Evolutionary conservation across 2,329 filamentous ascomycete genomes (phyloP), one percentile per base, ranked within the genome.

Genomic region (Exophiala xenobiotica): DNA sequence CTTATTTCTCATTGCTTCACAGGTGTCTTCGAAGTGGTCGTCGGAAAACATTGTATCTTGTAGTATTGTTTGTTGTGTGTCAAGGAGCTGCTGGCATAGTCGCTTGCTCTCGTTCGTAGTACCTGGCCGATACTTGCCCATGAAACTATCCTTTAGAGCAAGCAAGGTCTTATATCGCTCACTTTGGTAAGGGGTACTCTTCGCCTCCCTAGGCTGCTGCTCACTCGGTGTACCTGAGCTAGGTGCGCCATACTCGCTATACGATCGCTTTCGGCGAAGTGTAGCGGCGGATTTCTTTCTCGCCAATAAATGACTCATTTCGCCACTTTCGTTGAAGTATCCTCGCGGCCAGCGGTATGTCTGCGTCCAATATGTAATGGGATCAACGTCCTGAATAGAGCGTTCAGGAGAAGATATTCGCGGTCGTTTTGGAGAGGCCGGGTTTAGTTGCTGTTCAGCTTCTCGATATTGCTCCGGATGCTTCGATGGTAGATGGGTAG

Each of bases 21-120:
- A 71, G 38, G 64, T 64, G 29, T 46, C 46, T 43, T 68, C 51
- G 51, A 71, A 71, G n/a, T 64, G 40, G 39, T 67, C 59, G 52
- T 70, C 65, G 24, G 54, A 50, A 61, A 71, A 71, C 37, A 65
- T 42, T 7, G 68, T 63, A 35, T 66, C 49, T 11, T 38, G 35
- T 27, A 40, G 48, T 19, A 46, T 18, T 37, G 12, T 2, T 22
- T 45, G 40, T 22, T 31, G 24, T 23, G 9, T 26, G 3, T 27
- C 27, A 19, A 51, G 40, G 14, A 46, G 33, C 27, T n/a, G 11
- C 14, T n/a, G 27, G 27, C 11, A 12, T 12, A 31, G 27, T 12
- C 11, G 11, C 27, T 31, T 31, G 27, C 27, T 31, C 14, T 31
- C 14, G 14, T 31, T n/a, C 11, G 11, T n/a, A n/a, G 14, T n/a